These are phyloP conservation scores for Trichoderma reesei DNA, from an alignment of 495 filamentous ascomycete genomes.

Conservation along the genomic window DNA sequence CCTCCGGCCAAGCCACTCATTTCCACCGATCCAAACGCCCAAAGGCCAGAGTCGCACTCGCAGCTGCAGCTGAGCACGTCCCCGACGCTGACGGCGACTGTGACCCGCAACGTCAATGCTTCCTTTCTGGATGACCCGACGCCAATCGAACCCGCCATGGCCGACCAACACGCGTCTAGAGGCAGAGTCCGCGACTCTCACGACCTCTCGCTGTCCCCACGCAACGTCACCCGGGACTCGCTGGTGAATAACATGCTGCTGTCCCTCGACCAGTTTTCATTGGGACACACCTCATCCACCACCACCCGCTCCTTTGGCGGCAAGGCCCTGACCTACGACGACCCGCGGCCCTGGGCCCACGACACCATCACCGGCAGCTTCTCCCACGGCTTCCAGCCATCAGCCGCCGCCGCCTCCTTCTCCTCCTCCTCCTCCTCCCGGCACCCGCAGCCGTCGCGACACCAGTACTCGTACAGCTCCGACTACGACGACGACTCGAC, in stretches of 20 bases:
- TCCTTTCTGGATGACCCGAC: constrained; percentile 9
- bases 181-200: constrained; percentile 57
- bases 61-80: neutral
- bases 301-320: constrained; percentile 12
- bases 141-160: constrained; percentile 9
- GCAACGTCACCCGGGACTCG: constrained; percentile 71
- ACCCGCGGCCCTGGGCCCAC: constrained; percentile 2
- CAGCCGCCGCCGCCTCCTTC: neutral
- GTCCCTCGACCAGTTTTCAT: constrained; percentile 71
- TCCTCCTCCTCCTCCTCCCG: too few relatives aligned
- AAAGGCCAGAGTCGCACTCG: constrained; percentile 5
- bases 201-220: constrained; percentile 68
- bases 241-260: constrained; percentile 88
- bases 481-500: constrained; percentile 54
- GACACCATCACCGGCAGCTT: neutral
- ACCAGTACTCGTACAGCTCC: constrained; percentile 65
- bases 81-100: neutral
- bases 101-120: constrained; percentile 7
- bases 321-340: constrained; percentile 14
- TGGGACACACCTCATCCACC: constrained; percentile 33
- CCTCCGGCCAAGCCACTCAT: constrained; percentile 4
- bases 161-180: constrained; percentile 1
- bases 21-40: neutral
- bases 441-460: constrained; percentile 17
- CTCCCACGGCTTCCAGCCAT: neutral